A percentile compares a stretch with the other conserved stretches of the same genome.
Evolutionary conservation across 2,329 filamentous ascomycete species (phyloP).

Genomic region (Colletotrichum sp.): DNA sequence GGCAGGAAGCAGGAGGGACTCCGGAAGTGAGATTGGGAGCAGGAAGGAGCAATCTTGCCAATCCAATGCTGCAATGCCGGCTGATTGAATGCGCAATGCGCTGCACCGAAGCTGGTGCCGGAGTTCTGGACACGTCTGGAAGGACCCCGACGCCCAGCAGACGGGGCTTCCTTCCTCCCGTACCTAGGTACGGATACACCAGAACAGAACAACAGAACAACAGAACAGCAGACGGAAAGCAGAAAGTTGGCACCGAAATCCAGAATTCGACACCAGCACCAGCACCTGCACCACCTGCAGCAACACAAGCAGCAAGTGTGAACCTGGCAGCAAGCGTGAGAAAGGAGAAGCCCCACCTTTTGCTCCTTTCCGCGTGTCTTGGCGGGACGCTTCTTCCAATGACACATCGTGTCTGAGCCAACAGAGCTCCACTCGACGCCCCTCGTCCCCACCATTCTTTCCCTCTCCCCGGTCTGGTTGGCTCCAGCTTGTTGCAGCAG

Average conservation of each 20-base stretch:
- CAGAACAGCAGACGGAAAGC: not conserved
- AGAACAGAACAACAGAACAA: not conserved
- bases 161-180: not conserved
- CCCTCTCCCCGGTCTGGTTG: not conserved
- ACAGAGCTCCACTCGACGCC: not conserved
- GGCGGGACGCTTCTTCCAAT: constrained; percentile 13
- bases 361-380: constrained; percentile 19
- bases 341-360: constrained; percentile 1
- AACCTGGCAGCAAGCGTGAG: not conserved
- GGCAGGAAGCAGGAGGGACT: not conserved
- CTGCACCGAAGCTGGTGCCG: not conserved
- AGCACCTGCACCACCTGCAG: not conserved
- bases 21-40: not conserved
- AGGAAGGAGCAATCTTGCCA: not conserved
- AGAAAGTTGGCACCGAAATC: not conserved
- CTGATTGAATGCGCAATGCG: not conserved
- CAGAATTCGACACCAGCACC: not conserved
- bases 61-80: not conserved
- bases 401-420: not conserved
- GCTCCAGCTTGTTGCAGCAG: constrained; percentile 3
- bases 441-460: not conserved
- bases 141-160: not conserved
- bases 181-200: not conserved
- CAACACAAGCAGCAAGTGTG: not conserved
- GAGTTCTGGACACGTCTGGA: not conserved